Base-by-base conservation (phyloP, 805 yeast species). In the Aciculoconidium aculeatum region DNA sequence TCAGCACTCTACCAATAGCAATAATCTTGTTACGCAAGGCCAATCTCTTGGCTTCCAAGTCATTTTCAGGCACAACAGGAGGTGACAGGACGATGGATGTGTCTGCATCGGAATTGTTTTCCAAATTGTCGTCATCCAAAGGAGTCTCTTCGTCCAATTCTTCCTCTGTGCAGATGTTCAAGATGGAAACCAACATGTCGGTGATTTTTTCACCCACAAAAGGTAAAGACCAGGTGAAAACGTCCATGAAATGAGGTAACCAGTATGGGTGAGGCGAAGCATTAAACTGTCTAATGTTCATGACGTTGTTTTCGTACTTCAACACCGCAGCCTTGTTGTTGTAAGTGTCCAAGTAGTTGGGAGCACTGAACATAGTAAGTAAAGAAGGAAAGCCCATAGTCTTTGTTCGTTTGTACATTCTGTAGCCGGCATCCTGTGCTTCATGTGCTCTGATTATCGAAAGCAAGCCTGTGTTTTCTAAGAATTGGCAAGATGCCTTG, bases 241-340 rank as follows among this genome's bases (percentile, higher is more conserved):
- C 95, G 55, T 92, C 96, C 94, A 88, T 86, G 47, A 88, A 85
- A 54, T 87, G 87, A 6, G 97, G 97, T 42, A 92, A 67, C 86
- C 94, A 87, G 59, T 92, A 90, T 1, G 98, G 98, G 58, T 90
- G 97, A 4, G 95, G 94, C 16, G 87, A 77, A 47, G 80, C 61
- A 56, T 88, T 87, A 66, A 92, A 90, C 58, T 90, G 97, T 34
- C 96, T 74, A 34, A 90, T 90, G 56, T 90, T 92, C 92, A 90
- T 81, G 13, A 87, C 92, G 43, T 87, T 80, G 51, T 83, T 75
- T 45, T 85, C 96, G 57, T 88, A 90, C 58, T 86, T 87, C 43
- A 90, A 66, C 11, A 90, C 86, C 0, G 97, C 97, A 1, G 96
- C 97, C 61, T 88, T 88, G 62, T 90, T 90, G 49, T 86, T 84